Conservation (phyloP, 2,329 filamentous ascomycete genomes). For the Acrocalymma vagum region DNA sequence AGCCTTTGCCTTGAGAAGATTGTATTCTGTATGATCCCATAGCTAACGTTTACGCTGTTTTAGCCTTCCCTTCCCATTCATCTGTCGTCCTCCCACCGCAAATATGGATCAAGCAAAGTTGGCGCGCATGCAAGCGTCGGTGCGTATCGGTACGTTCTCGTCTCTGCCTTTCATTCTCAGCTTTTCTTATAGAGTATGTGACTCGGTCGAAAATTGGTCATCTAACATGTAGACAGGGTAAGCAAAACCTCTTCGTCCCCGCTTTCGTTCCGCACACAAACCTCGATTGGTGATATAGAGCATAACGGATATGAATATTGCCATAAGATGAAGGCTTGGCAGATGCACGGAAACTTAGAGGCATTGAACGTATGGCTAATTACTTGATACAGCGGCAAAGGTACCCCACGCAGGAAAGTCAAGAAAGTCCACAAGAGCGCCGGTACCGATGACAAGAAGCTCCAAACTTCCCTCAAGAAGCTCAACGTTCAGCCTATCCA, state of each 20-base stretch:
- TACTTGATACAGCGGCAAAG: slow-evolving; percentile 78
- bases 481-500: slow-evolving; percentile 99
- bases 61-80: slow-evolving; percentile 29
- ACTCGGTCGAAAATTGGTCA: slow-evolving; percentile 25
- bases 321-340: too few species aligned
- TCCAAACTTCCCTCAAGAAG: slow-evolving; percentile 97
- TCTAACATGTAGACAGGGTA: slow-evolving; percentile 37
- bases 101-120: slow-evolving; percentile 57
- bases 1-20: slow-evolving; percentile 11
- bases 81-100: slow-evolving; percentile 40
- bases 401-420: slow-evolving; percentile 95
- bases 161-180: slow-evolving; percentile 1
- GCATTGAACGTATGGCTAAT: slow-evolving; percentile 31
- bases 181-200: slow-evolving; percentile 15
- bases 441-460: slow-evolving; percentile 99
- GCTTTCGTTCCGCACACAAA: too few species aligned
- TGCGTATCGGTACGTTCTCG: slow-evolving; percentile 52
- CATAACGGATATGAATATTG: too few species aligned
- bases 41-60: slow-evolving; percentile 23
- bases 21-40: slow-evolving; percentile 18
- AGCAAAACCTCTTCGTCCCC: slow-evolving; percentile 31
- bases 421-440: slow-evolving; percentile 96
- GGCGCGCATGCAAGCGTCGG: slow-evolving; percentile 54
- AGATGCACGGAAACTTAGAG: neutral
- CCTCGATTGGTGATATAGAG: too few species aligned